phyloP scores from a whole-genome alignment of 441 rosid species.

The Arabidopsis hybrid region DNA sequence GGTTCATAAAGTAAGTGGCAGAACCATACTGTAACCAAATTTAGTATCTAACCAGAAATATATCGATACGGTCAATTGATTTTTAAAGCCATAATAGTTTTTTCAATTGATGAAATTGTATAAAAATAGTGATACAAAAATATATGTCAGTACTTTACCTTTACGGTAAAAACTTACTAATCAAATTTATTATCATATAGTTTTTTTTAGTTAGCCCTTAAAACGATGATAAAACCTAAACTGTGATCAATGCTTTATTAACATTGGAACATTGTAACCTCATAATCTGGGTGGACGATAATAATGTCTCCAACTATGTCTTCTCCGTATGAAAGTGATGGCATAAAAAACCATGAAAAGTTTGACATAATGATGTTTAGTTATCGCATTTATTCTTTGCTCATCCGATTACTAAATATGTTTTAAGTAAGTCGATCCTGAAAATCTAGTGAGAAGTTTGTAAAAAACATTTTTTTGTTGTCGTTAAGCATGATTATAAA shows the following conservation, averaged over 20 bases:
- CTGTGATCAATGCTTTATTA: no score
- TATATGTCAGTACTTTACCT: neutral
- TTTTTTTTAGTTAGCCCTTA: no score
- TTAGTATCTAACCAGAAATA: neutral
- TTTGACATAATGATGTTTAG: conserved; percentile 15
- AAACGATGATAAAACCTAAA: no score
- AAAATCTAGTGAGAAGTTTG: no score
- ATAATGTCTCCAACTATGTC: conserved; percentile 3
- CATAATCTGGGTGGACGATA: neutral
- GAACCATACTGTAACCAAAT: neutral
- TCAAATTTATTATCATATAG: no score
- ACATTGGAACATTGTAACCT: no score
- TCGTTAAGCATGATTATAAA: no score
- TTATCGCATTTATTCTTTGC: neutral
- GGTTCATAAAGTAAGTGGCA: conserved; percentile 1
- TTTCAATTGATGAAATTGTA: neutral
- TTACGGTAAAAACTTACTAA: no score
- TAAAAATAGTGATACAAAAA: neutral
- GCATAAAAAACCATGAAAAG: conserved; percentile 1
- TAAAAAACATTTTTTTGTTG: no score
- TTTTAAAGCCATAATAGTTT: neutral
- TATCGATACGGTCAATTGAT: neutral
- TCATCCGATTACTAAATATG: no score
- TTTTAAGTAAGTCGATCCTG: no score
- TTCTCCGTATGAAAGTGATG: conserved; percentile 9